phyloP scores from a whole-genome alignment of 345 rosid species.

The Eucalyptus victrix region DNA sequence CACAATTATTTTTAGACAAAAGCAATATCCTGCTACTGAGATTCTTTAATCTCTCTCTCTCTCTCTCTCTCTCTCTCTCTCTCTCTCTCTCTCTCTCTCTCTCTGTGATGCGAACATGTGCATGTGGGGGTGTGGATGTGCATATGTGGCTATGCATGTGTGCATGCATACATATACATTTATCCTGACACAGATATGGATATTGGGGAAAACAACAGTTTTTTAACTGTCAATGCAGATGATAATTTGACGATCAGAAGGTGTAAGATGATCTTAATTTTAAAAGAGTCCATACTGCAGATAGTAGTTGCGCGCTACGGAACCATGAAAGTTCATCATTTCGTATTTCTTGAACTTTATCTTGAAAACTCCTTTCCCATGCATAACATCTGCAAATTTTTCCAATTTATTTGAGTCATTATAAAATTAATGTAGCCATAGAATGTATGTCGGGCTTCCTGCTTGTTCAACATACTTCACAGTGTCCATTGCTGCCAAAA shows the following conservation, averaged over 20 bases:
- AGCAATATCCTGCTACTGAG: neutral
- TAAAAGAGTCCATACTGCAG: constrained; percentile 46
- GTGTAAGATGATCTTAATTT: neutral
- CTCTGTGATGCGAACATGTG: neutral
- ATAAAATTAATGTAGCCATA: neutral
- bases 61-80: too few species aligned
- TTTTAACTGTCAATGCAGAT: neutral
- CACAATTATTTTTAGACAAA: neutral
- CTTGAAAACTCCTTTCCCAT: constrained; percentile 90
- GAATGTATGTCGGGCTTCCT: neutral
- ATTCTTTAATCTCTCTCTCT: neutral
- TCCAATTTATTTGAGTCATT: neutral
- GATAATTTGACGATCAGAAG: neutral
- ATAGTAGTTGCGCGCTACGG: constrained; percentile 63
- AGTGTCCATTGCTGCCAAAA: constrained; percentile 92
- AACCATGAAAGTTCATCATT: constrained; percentile 85
- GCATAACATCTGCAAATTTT: constrained; percentile 65
- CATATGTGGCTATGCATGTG: neutral
- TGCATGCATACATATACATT: neutral
- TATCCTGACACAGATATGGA: neutral
- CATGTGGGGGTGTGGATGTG: neutral
- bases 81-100: neutral
- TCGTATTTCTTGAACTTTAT: constrained; percentile 53
- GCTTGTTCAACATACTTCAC: constrained; percentile 53
- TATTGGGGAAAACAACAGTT: neutral